phyloP scores from a whole-genome alignment of 2,329 filamentous ascomycete species.

The Microsporum ferrugineum region DNA sequence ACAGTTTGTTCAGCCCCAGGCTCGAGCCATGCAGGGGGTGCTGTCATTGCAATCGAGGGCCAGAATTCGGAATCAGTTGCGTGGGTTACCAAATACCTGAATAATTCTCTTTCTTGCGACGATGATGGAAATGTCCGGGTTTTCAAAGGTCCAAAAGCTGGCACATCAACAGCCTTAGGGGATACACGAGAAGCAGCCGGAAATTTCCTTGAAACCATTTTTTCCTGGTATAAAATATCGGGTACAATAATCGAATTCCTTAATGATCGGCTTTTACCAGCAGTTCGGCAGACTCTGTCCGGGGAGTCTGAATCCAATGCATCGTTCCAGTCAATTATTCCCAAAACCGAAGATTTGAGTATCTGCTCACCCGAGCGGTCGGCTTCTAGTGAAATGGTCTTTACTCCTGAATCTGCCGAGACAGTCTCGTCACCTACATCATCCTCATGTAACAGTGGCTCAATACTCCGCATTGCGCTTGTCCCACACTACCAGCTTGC shows the following conservation, averaged over 20 bases:
- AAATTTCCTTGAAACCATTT: slow-evolving; percentile 57
- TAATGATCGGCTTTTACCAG: slow-evolving; percentile 24
- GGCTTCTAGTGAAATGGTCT: not conserved
- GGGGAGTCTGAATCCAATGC: slow-evolving; percentile 13
- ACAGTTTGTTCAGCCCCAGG: slow-evolving; percentile 13
- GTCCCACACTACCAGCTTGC: slow-evolving; percentile 71
- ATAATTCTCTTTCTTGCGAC: slow-evolving; percentile 41
- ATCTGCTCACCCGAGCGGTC: slow-evolving; percentile 24
- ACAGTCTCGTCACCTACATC: slow-evolving; percentile 5
- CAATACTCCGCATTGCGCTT: slow-evolving; percentile 56
- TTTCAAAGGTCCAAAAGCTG: slow-evolving; percentile 36
- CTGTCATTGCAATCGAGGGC: slow-evolving; percentile 75
- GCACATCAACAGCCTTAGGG: slow-evolving; percentile 16
- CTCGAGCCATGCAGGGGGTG: slow-evolving; percentile 40
- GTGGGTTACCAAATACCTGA: slow-evolving; percentile 55
- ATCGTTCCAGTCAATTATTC: slow-evolving; percentile 26
- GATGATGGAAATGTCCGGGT: slow-evolving; percentile 41
- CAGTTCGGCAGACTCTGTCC: slow-evolving; percentile 8
- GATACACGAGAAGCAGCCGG: slow-evolving; percentile 37
- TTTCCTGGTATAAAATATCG: slow-evolving; percentile 64
- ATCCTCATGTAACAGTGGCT: slow-evolving; percentile 9
- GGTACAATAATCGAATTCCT: slow-evolving; percentile 55
- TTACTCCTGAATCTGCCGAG: slow-evolving; percentile 8
- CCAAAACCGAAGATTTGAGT: slow-evolving; percentile 21
- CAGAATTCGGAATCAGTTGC: slow-evolving; percentile 52